These are phyloP conservation scores for Camelina laxa DNA, from an alignment of 345 rosid species.

Conservation along the genomic window DNA sequence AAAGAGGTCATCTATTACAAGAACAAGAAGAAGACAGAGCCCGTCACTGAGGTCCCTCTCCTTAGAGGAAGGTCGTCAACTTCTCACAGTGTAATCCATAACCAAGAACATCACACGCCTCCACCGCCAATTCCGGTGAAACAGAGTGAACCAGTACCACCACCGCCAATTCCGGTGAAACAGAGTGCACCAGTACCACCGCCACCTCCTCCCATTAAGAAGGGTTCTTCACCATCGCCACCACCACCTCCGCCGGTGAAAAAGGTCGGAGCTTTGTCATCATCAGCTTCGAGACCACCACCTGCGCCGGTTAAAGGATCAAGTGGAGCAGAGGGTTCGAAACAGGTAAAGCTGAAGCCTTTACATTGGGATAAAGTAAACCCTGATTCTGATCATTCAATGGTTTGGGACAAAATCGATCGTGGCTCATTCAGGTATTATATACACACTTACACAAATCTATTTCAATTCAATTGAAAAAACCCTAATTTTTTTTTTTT, in stretches of 20 bases:
- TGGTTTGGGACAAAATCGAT: constrained; percentile 91
- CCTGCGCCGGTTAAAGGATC: constrained; percentile 45
- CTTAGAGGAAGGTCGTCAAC: constrained; percentile 67
- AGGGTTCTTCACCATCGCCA: constrained; percentile 46
- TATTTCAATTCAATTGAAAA: background rate
- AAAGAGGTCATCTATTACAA: constrained; percentile 34
- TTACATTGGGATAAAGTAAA: constrained; percentile 91
- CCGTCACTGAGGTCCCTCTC: constrained; percentile 60
- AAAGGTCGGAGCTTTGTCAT: constrained; percentile 32
- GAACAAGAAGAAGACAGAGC: constrained; percentile 44
- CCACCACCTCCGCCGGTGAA: constrained; percentile 60
- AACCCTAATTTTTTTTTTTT: background rate
- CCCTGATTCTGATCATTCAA: constrained; percentile 64
- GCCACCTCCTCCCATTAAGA: constrained; percentile 54
- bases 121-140: constrained; percentile 34
- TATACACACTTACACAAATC: background rate
- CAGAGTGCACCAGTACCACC: background rate
- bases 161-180: constrained; percentile 8
- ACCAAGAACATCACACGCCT: background rate
- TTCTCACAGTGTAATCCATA: constrained; percentile 49
- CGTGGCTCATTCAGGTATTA: constrained; percentile 83
- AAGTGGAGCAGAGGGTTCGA: constrained; percentile 35
- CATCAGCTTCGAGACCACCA: constrained; percentile 52
- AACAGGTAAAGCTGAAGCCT: constrained; percentile 76
- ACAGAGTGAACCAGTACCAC: constrained; percentile 38